Evolutionary conservation across 1,139 yeast species (phyloP).

Genomic region (Magnusiomyces fungicola): DNA sequence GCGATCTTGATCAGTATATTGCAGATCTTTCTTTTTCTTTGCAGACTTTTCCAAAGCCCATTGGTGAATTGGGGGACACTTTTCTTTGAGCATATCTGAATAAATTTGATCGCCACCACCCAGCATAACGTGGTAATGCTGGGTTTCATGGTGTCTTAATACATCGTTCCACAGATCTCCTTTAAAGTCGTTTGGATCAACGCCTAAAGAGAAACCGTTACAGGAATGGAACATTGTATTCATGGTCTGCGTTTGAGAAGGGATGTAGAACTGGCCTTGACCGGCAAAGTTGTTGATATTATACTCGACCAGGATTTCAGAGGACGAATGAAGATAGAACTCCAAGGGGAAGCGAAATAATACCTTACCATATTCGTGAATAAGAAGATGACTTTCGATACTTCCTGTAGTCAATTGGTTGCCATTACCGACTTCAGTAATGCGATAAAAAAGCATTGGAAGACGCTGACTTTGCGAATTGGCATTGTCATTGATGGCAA

Average conservation of each 20-base stretch:
- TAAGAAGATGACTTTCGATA: not conserved
- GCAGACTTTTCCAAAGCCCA: constrained; percentile 57
- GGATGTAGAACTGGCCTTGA: constrained; percentile 48
- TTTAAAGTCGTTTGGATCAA: constrained; percentile 57
- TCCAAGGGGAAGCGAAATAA: constrained; percentile 61
- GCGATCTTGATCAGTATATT: constrained; percentile 42
- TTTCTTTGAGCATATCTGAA: constrained; percentile 65
- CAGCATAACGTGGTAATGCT: constrained; percentile 85
- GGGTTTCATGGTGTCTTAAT: constrained; percentile 49
- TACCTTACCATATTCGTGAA: constrained; percentile 44
- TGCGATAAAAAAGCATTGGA: constrained; percentile 15
- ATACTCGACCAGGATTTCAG: constrained; percentile 10
- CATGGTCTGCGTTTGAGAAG: constrained; percentile 56
- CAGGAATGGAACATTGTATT: constrained; percentile 79
- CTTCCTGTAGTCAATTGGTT: not conserved
- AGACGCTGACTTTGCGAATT: constrained; percentile 15
- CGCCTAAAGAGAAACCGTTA: constrained; percentile 81
- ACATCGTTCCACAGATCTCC: constrained; percentile 87
- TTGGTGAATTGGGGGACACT: constrained; percentile 41
- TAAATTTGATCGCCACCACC: constrained; percentile 98
- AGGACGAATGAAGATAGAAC: constrained; percentile 25
- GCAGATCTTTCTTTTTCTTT: constrained; percentile 38
- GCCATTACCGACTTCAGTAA: too few relatives aligned
- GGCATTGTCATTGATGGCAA: constrained; percentile 45
- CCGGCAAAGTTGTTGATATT: constrained; percentile 41